Evolutionary conservation across 2,329 filamentous ascomycete species (phyloP).

Genomic region (Monascus ruber): DNA sequence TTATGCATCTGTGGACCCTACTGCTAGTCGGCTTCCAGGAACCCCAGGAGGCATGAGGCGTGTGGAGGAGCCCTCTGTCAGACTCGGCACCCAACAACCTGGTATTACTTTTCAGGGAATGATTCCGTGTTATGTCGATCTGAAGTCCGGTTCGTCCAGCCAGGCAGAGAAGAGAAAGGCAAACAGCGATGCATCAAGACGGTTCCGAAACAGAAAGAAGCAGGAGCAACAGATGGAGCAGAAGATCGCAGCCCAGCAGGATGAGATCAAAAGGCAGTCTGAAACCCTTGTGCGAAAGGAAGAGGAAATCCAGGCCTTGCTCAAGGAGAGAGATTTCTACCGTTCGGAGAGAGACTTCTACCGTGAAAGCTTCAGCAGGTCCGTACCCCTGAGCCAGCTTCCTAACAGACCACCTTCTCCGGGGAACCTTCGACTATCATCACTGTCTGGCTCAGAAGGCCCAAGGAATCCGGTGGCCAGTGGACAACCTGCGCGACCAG

Average conservation of each 20-base stretch:
- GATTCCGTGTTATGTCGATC: conserved; percentile 28
- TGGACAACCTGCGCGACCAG: background rate
- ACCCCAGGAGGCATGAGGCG: conserved; percentile 10
- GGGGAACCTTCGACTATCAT: conserved; percentile 4
- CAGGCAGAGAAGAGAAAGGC: conserved; percentile 33
- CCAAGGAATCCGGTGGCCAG: background rate
- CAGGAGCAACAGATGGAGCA: conserved; percentile 30
- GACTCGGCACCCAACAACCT: conserved; percentile 5
- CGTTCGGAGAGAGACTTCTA: conserved; percentile 30
- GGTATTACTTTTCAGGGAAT: conserved; percentile 10
- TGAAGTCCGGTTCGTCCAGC: conserved; percentile 30
- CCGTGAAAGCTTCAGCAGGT: conserved; percentile 20
- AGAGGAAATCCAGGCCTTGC: conserved; percentile 23
- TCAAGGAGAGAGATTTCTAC: conserved; percentile 28
- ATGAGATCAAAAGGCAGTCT: conserved; percentile 23
- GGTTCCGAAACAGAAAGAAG: conserved; percentile 32
- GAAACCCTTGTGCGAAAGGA: conserved; percentile 18
- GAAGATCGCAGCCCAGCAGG: conserved; percentile 24
- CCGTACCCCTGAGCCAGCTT: conserved; percentile 14
- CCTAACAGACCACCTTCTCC: conserved; percentile 22
- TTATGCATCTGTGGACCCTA: conserved; percentile 16
- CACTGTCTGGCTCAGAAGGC: background rate
- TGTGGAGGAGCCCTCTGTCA: conserved; percentile 8
- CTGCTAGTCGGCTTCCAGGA: conserved; percentile 11
- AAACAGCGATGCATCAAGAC: conserved; percentile 31